Evolutionary conservation across 2,329 filamentous ascomycete genomes (phyloP), one percentile per base, ranked within the genome.

Genomic region (Colletotrichum truncatum): DNA sequence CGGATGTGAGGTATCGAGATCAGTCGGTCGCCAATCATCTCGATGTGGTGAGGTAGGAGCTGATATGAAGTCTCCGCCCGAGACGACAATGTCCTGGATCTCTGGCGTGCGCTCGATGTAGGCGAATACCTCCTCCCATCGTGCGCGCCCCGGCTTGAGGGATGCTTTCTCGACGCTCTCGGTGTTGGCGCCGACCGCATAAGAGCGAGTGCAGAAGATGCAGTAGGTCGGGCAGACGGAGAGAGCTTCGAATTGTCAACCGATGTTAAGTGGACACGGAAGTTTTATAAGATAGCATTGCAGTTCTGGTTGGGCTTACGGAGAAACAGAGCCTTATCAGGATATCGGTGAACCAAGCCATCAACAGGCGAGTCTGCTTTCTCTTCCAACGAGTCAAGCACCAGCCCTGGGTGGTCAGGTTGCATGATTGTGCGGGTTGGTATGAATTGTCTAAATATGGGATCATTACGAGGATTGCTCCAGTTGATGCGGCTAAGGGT

Each of bases 181-280:
- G 1, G 87, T 90, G 62, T 85, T 75, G 10, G 76, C 81, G 1
- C 88, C 88, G 3, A 90, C 82, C 0, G 83, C 82, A 67, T 88
- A 88, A 0, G 86, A 86, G 10, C 88, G 83, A 2, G 88, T 90
- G 74, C 88, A 90, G 70, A 83, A 90, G 53, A 81, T 79, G 74
- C 88, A 90, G 72, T 89, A 89, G 0, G 88, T 85, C 0, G 87
- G 87, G 69, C 88, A 91, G 14, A 87, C 83, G 2, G 85, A 87
- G 0, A 82, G 84, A 11, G 86, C 87, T 89, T 28, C 32, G 21
- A 11, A 14, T 18, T 14, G 7, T 28, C 28, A 60, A 30, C 14
- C n/a, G 26, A 16, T 9, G 23, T 16, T 32, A n/a, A n/a, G 16
- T 28, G 21, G 23, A 23, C 11, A 11, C 6, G 14, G 11, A 38